These are phyloP conservation scores for Babesia ovis DNA, from an alignment of 169 alveolate species.

Conservation along the genomic window DNA sequence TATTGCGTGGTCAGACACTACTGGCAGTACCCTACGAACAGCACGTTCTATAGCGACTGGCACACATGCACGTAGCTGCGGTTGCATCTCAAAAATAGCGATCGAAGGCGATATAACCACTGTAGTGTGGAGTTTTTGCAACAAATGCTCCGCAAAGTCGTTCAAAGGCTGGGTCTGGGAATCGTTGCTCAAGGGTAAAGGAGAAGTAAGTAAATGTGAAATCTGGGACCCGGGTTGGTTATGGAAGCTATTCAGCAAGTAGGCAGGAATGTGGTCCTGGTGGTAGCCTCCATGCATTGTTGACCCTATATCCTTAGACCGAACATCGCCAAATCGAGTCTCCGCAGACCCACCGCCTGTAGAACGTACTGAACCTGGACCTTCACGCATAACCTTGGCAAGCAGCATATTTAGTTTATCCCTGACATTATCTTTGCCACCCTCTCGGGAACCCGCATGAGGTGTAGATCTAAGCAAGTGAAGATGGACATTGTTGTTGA, in stretches of 20 bases:
- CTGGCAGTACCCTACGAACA: slow-evolving; percentile 91
- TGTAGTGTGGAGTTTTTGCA: slow-evolving; percentile 50
- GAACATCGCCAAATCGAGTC: background rate
- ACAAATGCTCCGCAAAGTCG: slow-evolving; percentile 11
- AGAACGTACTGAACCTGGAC: slow-evolving; percentile 26
- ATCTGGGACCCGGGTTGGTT: background rate
- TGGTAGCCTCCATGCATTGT: background rate
- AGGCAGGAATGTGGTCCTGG: background rate
- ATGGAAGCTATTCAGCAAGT: background rate
- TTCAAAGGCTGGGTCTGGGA: background rate
- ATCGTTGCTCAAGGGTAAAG: background rate
- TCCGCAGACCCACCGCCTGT: background rate
- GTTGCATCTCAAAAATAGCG: slow-evolving; percentile 87
- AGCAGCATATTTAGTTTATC: slow-evolving; percentile 56
- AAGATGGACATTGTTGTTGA: background rate
- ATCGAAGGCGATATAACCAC: slow-evolving; percentile 86
- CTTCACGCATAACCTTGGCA: slow-evolving; percentile 65
- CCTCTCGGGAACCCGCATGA: background rate
- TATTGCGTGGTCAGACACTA: slow-evolving; percentile 89
- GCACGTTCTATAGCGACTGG: slow-evolving; percentile 96
- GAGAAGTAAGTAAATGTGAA: background rate
- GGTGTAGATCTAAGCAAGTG: background rate
- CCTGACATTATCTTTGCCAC: background rate
- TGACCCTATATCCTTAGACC: background rate
- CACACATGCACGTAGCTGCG: slow-evolving; percentile 84